Evolutionary conservation across 2,329 filamentous ascomycete species (phyloP), one percentile per base, ranked within the genome.

Genomic region (Stachybotrys chartarum): DNA sequence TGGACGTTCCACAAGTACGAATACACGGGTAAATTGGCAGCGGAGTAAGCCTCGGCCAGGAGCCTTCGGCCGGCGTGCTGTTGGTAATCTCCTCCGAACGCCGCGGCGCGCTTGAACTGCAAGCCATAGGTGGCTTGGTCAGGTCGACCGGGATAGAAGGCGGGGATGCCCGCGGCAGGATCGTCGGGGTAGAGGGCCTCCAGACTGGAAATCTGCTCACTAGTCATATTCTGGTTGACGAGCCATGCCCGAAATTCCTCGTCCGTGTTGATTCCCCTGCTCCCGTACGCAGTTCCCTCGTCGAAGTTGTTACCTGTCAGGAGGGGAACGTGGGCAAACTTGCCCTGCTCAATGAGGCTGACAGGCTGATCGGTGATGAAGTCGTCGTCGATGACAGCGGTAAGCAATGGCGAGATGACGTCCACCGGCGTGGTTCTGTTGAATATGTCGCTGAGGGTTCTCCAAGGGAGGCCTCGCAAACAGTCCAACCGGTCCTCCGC

Each of bases 271-370:
- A 86, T 77, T 16, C 77, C 78, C 6, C 58, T 65, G 11, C 76
- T 75, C 0, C 74, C 78, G 61, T 86, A 86, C 1, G 73, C 71
- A 1, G 78, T 79, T 45, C 72, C 86, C 65, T 90, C 86, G 60
- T 89, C 86, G 1, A 78, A 79, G 66, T 87, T 88, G 42, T 78
- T 78, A 7, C 87, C 86, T 39, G 77, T 71, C 7, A 90, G 74
- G 46, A 88, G 78, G 1, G 85, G 83, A 0, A 88, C 82, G 53
- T 82, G 76, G 55, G 87, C 79, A 59, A 88, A 87, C 17, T 77
- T 76, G 50, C 84, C 84, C 6, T 75, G 66, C 1, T 72, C 69
- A 6, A 89, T 70, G 60, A 85, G 81, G 7, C 76, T 66, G 10
- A 78, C 80, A 42, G 70, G 73, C 51, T 73, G 63, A 11, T 58